A percentile compares a stretch with the other conserved stretches of the same genome.
Conservation (phyloP, 192 early-diverging fungal genomes). For the Funneliformis mosseae region DNA sequence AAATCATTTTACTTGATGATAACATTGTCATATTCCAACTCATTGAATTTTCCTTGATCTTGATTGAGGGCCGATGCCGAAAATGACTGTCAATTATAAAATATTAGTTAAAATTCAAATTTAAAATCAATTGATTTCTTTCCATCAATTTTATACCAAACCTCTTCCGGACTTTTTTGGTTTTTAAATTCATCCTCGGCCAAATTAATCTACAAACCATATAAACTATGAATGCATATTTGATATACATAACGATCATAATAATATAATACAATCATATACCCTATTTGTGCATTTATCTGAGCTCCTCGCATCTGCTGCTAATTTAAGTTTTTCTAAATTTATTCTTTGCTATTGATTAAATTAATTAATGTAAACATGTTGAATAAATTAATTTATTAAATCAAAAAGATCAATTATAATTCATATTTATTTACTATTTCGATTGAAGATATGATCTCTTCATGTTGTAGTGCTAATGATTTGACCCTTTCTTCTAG, state of each 20-base stretch:
- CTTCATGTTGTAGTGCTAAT: no score
- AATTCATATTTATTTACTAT: no score
- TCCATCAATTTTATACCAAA: no score
- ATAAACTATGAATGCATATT: neutral
- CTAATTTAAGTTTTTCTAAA: slow-evolving; percentile 19
- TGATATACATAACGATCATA: neutral
- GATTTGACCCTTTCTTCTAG: no score
- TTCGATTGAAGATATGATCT: no score
- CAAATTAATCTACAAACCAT: slow-evolving; percentile 5
- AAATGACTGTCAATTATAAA: neutral
- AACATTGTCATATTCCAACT: neutral
- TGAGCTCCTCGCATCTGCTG: neutral
- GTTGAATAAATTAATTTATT: no score
- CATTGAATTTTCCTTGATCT: neutral
- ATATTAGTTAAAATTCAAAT: neutral
- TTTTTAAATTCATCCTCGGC: neutral
- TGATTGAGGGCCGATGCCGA: neutral
- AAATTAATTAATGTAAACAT: no score
- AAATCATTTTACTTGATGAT: neutral
- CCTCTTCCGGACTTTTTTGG: neutral
- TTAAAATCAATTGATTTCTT: no score
- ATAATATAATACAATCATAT: slow-evolving; percentile 7
- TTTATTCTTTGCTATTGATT: slow-evolving; percentile 24
- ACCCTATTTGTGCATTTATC: neutral
- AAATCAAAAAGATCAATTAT: no score